These are phyloP conservation scores for Caloboletus firmus DNA, from an alignment of 1,284 basidiomycete species.

Conservation along the genomic window DNA sequence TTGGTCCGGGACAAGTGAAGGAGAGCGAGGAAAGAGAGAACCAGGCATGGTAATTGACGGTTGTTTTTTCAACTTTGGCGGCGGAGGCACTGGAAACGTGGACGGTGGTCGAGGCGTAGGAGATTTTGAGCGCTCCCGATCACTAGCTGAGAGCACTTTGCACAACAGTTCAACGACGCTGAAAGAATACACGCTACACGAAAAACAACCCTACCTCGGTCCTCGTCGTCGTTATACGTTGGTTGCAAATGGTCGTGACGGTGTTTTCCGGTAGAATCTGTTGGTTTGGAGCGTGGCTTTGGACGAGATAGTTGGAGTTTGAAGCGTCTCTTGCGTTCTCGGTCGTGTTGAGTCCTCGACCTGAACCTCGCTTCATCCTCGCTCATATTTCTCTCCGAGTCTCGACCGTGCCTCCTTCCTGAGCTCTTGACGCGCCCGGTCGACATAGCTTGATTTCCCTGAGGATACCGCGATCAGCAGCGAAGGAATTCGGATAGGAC, in stretches of 20 bases:
- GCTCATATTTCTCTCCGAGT: constrained; percentile 8
- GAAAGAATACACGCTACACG: neutral
- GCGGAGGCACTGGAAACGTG: constrained; percentile 35
- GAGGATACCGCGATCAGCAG: constrained; percentile 6
- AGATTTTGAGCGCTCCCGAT: constrained; percentile 25
- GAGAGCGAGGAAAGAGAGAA: constrained; percentile 68
- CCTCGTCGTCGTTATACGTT: constrained; percentile 6
- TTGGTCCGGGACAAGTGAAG: constrained; percentile 57
- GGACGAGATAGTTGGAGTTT: constrained; percentile 8
- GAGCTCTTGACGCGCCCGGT: constrained; percentile 7
- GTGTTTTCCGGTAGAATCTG: constrained; percentile 8
- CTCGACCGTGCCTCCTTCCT: constrained; percentile 6
- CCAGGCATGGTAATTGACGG: constrained; percentile 72
- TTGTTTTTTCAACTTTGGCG: constrained; percentile 38
- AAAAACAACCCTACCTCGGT: constrained; percentile 21
- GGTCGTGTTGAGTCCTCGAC: constrained; percentile 7
- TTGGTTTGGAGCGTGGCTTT: constrained; percentile 26
- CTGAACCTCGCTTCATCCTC: constrained; percentile 16
- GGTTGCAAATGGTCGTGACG: constrained; percentile 6
- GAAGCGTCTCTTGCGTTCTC: constrained; percentile 11
- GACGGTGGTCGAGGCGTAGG: constrained; percentile 17
- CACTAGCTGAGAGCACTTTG: constrained; percentile 26
- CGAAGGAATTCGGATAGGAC: neutral
- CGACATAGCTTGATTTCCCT: constrained; percentile 19
- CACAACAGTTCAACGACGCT: constrained; percentile 5